Conservation (phyloP, 495 filamentous ascomycete genomes). For the Talaromyces trachyspermus region DNA sequence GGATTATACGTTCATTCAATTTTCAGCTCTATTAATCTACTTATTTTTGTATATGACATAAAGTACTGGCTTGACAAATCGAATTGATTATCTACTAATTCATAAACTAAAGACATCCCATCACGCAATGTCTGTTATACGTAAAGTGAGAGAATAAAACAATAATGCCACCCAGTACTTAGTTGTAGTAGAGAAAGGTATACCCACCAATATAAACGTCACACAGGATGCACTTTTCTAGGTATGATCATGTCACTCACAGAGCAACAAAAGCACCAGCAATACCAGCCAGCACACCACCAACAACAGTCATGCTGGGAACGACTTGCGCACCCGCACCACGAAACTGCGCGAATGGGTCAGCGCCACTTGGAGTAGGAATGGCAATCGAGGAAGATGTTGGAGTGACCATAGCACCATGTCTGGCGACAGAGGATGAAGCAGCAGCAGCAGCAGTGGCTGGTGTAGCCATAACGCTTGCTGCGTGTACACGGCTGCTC, state of each 20-base stretch:
- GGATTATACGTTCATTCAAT: too few relatives aligned
- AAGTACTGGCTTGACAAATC: too few relatives aligned
- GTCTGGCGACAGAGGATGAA: conserved; percentile 2
- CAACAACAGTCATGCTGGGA: conserved; percentile 4
- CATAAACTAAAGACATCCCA: too few relatives aligned
- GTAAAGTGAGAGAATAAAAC: background rate
- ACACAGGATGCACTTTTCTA: too few relatives aligned
- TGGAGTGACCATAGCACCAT: conserved; percentile 2
- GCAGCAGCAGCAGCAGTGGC: too few relatives aligned
- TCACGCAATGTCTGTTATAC: background rate
- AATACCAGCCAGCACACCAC: conserved; percentile 5
- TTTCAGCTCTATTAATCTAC: too few relatives aligned
- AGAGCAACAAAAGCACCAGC: conserved; percentile 4
- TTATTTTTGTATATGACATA: too few relatives aligned
- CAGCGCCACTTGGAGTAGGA: conserved; percentile 2
- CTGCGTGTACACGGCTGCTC: conserved; percentile 1
- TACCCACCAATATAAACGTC: too few relatives aligned
- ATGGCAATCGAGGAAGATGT: background rate
- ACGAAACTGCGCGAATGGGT: conserved; percentile 2
- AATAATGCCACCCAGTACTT: too few relatives aligned
- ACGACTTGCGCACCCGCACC: conserved; percentile 3
- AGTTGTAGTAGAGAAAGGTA: too few relatives aligned
- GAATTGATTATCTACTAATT: too few relatives aligned
- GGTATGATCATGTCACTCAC: background rate
- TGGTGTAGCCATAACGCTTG: conserved; percentile 1